Conservation (phyloP, 1,139 yeast species). For the Blastobotrys serpentis region DNA sequence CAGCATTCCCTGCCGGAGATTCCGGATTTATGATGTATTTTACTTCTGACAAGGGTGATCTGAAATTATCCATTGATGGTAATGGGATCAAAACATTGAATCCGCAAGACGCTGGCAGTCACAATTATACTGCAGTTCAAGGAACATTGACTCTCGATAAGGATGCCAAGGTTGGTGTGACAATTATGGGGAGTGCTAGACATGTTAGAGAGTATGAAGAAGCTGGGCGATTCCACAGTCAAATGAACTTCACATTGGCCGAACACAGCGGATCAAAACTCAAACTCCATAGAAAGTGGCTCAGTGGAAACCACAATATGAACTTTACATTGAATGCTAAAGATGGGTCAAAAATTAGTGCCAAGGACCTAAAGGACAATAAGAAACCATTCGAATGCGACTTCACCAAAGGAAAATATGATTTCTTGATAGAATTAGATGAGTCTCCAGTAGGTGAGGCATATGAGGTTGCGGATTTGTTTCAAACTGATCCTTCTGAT, state of each 20-base stretch:
- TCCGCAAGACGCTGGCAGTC: not conserved
- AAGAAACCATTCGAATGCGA: constrained; percentile 9
- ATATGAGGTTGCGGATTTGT: constrained; percentile 9
- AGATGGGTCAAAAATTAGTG: constrained; percentile 6
- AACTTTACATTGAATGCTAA: constrained; percentile 16
- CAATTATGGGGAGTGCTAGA: constrained; percentile 17
- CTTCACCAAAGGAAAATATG: constrained; percentile 5
- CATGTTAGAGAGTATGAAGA: constrained; percentile 17
- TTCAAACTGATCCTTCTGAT: not conserved
- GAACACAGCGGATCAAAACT: constrained; percentile 8
- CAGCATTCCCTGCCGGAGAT: constrained; percentile 19
- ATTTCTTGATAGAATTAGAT: constrained; percentile 11
- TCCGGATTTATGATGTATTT: constrained; percentile 19
- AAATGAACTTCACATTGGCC: constrained; percentile 17
- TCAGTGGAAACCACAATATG: constrained; percentile 18
- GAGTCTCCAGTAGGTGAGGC: constrained; percentile 16
- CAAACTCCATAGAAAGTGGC: constrained; percentile 17
- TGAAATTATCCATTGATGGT: constrained; percentile 13
- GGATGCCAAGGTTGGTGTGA: constrained; percentile 16
- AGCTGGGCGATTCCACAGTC: constrained; percentile 16
- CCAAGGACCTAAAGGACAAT: constrained; percentile 5
- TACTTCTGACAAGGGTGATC: not conserved
- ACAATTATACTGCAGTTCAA: constrained; percentile 14
- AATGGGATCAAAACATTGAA: constrained; percentile 9
- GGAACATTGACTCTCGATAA: constrained; percentile 11